Evolutionary conservation across 2,329 filamentous ascomycete species (phyloP).

Genomic region (Dactylellina drechsleri): DNA sequence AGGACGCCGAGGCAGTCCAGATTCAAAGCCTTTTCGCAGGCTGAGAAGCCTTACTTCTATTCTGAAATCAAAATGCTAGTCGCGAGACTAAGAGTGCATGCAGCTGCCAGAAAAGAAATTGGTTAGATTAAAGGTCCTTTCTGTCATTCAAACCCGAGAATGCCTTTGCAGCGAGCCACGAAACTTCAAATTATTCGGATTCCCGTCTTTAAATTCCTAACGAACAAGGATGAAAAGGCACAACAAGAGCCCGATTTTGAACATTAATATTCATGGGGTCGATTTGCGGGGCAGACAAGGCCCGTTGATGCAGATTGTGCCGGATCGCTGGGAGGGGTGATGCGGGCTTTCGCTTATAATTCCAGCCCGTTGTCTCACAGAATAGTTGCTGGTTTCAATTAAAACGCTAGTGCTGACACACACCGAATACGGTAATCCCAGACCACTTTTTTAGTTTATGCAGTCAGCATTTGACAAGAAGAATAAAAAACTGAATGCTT

Average conservation of each 20-base stretch:
- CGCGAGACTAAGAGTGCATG: slow-evolving; percentile 20
- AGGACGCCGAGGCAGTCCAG: neutral
- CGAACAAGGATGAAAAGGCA: slow-evolving; percentile 27
- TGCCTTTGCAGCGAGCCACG: slow-evolving; percentile 3
- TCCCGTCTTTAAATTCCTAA: slow-evolving; percentile 1
- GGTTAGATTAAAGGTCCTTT: too few relatives aligned
- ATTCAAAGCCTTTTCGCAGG: too few relatives aligned
- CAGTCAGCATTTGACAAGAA: slow-evolving; percentile 55
- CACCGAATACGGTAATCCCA: slow-evolving; percentile 54
- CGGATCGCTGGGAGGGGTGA: slow-evolving; percentile 28
- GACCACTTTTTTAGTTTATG: slow-evolving; percentile 52
- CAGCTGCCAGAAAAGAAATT: slow-evolving; percentile 26
- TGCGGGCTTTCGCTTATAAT: slow-evolving; percentile 28
- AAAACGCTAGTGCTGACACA: slow-evolving; percentile 54
- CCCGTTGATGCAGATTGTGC: slow-evolving; percentile 24
- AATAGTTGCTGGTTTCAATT: slow-evolving; percentile 30
- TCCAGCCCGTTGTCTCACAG: slow-evolving; percentile 6
- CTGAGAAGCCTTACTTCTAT: neutral
- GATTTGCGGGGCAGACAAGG: slow-evolving; percentile 27
- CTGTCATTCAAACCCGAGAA: too few relatives aligned
- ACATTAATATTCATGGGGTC: slow-evolving; percentile 24
- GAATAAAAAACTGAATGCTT: slow-evolving; percentile 24
- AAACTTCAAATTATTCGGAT: slow-evolving; percentile 36
- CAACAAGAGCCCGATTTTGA: slow-evolving; percentile 1
- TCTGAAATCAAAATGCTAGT: slow-evolving; percentile 23